Evolutionary conservation across 1,284 basidiomycete species (phyloP), one percentile per base, ranked within the genome.

Genomic region (Leccinum discolor): DNA sequence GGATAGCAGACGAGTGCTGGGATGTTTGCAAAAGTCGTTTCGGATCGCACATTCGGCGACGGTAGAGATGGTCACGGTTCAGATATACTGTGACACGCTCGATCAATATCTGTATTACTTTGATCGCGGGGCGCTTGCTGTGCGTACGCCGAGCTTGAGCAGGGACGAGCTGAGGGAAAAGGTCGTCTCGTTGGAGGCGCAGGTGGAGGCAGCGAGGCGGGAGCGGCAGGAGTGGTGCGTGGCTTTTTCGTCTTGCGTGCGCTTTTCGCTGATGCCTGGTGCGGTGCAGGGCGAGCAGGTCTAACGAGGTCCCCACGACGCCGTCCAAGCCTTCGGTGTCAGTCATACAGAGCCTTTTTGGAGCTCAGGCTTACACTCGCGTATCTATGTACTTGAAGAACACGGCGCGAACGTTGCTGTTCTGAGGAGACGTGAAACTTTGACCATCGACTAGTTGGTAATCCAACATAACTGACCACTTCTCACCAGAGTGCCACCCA

Each of bases 361-460:
- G 74, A 81, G 6, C 81, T 92, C 8, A 87, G 89, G 2, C 78
- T 90, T 0, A 74, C 80, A 0, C 85, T 92, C 66, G 88, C 88
- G 0, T 80, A 80, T 6, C 77, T 92, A 0, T 32, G 29, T 81
- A 80, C 50, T 91, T 2, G 88, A 91, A 69, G 85, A 89, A 50
- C 84, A 90, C 52, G 90, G 90, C 0, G 79, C 84, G 2, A 84
- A 81, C 32, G 65, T 75, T 1, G 87, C 87, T 0, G 69, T 83
- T 8, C 78, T 90, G 5, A 81, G 80, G 1, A 78, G 77, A 40
- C 81, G 86, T 52, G 83, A 89, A 65, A 78, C 80, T 32, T 32
- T 32, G 32, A 32, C 32, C 32, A 32, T 4, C 32, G 1, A 32
- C 32, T 32, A 32, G 32, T 32, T 32, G 32, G 32, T 32, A 32